Evolutionary conservation across 2,329 filamentous ascomycete species (phyloP).

Genomic region (Sclerotinia trifoliorum): DNA sequence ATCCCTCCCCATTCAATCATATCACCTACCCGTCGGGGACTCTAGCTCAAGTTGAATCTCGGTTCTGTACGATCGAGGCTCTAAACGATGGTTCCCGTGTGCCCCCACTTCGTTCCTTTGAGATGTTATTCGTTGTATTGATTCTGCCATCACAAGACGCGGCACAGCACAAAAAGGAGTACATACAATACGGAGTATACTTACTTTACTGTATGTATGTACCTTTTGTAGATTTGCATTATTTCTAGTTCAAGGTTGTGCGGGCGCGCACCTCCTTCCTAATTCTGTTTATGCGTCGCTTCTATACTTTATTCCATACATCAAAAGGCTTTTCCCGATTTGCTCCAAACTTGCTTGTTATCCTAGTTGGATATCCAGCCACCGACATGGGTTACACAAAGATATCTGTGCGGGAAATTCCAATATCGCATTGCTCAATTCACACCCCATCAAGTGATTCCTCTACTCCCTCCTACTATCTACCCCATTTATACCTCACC

Average conservation of each 20-base stretch:
- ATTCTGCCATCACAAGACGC: slow-evolving; percentile 1
- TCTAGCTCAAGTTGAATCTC: slow-evolving; percentile 13
- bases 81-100: slow-evolving; percentile 3
- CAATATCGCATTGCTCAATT: slow-evolving; percentile 4
- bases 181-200: background rate
- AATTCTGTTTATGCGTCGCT: slow-evolving; percentile 6
- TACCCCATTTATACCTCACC: slow-evolving; percentile 10
- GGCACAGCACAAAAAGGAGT: slow-evolving; percentile 4
- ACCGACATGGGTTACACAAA: slow-evolving; percentile 22
- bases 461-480: background rate
- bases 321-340: background rate
- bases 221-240: slow-evolving; percentile 6
- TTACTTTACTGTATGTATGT: background rate
- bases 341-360: slow-evolving; percentile 1
- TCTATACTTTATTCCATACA: slow-evolving; percentile 2
- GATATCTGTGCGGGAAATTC: background rate
- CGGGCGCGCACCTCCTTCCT: slow-evolving; percentile 5
- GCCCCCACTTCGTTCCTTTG: slow-evolving; percentile 10
- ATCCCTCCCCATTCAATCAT: background rate
- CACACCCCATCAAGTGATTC: slow-evolving; percentile 1
- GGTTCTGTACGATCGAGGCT: slow-evolving; percentile 4
- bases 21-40: background rate
- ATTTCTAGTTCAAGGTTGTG: background rate
- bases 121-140: slow-evolving; percentile 14
- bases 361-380: slow-evolving; percentile 15